Percentiles rank a stretch among this genome's conserved stretches.
Evolutionary conservation across 169 alveolate genomes (phyloP).

Genomic region (Eimeria falciformis): DNA sequence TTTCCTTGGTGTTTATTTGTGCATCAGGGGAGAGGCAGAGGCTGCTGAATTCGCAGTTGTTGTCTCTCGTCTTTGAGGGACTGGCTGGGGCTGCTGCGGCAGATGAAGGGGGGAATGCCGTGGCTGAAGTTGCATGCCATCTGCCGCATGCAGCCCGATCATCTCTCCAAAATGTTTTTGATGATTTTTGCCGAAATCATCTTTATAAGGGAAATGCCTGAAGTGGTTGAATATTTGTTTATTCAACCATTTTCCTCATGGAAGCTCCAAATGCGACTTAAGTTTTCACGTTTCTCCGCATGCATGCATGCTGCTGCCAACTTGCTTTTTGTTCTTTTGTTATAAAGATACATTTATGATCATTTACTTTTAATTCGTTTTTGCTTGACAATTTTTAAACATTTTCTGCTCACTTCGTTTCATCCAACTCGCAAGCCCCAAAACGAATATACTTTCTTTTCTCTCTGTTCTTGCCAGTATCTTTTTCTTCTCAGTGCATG

Average conservation of each 20-base stretch:
- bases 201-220: constrained; percentile 14
- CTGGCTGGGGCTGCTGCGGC: constrained; percentile 45
- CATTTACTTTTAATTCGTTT: not conserved
- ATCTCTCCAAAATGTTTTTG: not conserved
- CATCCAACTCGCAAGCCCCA: too few species aligned
- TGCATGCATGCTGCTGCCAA: constrained; percentile 24
- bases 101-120: not conserved
- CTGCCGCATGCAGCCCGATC: not conserved
- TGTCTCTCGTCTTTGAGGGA: not conserved
- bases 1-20: too few species aligned
- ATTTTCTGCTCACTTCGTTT: too few species aligned
- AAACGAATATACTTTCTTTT: too few species aligned
- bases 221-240: not conserved
- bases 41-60: not conserved
- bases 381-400: not conserved
- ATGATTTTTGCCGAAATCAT: not conserved
- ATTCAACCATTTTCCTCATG: not conserved
- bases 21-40: not conserved
- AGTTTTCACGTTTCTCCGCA: not conserved
- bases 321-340: not conserved
- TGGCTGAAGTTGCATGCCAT: not conserved
- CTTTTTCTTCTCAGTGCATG: too few species aligned
- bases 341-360: not conserved
- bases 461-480: too few species aligned
- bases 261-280: not conserved